These are phyloP conservation scores for Rhodotorula sp. DNA, from an alignment of 1,284 basidiomycete genomes.

Conservation along the genomic window DNA sequence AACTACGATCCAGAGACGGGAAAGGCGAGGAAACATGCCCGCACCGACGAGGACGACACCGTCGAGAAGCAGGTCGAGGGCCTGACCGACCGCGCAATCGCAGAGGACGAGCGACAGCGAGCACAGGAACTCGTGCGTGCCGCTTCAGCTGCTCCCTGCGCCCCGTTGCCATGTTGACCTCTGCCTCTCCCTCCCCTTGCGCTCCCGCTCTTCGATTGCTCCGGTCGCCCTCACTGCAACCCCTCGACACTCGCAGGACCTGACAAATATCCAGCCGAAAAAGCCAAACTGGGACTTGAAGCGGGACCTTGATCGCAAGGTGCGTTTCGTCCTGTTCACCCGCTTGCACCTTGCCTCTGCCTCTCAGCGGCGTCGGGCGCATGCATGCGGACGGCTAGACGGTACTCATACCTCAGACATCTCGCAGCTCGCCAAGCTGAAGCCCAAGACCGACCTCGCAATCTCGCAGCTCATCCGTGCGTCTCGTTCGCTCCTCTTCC, in stretches of 20 bases:
- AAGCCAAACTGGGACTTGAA: slow-evolving; percentile 96
- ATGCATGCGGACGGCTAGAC: too few relatives aligned
- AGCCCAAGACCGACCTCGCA: slow-evolving; percentile 85
- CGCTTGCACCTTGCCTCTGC: too few relatives aligned
- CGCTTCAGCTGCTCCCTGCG: neutral
- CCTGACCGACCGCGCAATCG: slow-evolving; percentile 77
- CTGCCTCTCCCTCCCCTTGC: neutral
- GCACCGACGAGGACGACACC: slow-evolving; percentile 66
- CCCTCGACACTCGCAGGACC: slow-evolving; percentile 62
- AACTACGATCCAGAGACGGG: slow-evolving; percentile 50
- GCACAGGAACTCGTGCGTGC: slow-evolving; percentile 80
- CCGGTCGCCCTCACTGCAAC: too few relatives aligned
- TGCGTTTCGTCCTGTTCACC: neutral
- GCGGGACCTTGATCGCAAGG: slow-evolving; percentile 80
- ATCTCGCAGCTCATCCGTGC: slow-evolving; percentile 88
- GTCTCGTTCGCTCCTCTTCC: slow-evolving; percentile 47
- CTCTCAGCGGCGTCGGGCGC: neutral
- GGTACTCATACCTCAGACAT: neutral
- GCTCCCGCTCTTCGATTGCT: neutral
- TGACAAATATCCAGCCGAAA: slow-evolving; percentile 96
- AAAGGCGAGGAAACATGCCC: slow-evolving; percentile 51
- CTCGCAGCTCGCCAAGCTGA: slow-evolving; percentile 72
- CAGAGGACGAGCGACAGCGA: slow-evolving; percentile 78
- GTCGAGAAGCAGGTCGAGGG: slow-evolving; percentile 83
- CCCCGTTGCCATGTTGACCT: neutral